Conservation (phyloP, 306 rosid genomes). For the Vicia faba region DNA sequence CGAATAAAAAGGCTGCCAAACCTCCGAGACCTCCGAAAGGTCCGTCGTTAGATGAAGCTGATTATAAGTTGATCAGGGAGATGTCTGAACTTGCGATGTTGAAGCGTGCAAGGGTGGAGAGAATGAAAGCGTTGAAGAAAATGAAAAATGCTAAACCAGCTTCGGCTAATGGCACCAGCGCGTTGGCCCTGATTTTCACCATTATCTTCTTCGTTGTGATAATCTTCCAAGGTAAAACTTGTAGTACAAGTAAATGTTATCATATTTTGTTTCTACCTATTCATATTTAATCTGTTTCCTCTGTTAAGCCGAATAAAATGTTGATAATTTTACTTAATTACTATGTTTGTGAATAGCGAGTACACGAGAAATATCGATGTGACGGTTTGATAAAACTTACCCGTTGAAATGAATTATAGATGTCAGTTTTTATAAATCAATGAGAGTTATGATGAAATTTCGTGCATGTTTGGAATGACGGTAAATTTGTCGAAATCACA, state of each 20-base stretch:
- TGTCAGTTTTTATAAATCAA: too few relatives aligned
- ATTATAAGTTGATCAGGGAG: conserved; percentile 75
- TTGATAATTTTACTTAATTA: conserved; percentile 12
- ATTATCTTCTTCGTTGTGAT: conserved; percentile 70
- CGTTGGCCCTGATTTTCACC: conserved; percentile 77
- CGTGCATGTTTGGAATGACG: too few relatives aligned
- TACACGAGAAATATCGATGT: not conserved
- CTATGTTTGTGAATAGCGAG: not conserved
- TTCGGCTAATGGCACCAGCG: conserved; percentile 53
- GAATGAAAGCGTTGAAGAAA: conserved; percentile 81
- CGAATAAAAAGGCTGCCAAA: conserved; percentile 65
- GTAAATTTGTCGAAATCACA: too few relatives aligned
- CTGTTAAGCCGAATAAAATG: conserved; percentile 12
- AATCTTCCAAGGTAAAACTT: conserved; percentile 69
- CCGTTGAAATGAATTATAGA: too few relatives aligned
- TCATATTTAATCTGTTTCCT: not conserved
- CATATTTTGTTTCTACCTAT: too few relatives aligned
- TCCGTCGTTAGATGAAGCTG: conserved; percentile 82
- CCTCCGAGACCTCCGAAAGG: conserved; percentile 94
- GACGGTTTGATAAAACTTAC: too few relatives aligned
- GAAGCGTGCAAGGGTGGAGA: conserved; percentile 83
- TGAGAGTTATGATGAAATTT: too few relatives aligned
- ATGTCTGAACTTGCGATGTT: conserved; percentile 74
- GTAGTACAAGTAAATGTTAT: conserved; percentile 1
- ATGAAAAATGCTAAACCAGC: conserved; percentile 60